These are phyloP conservation scores for Pyronema omphalodes DNA, from an alignment of 495 filamentous ascomycete genomes.

Conservation along the genomic window DNA sequence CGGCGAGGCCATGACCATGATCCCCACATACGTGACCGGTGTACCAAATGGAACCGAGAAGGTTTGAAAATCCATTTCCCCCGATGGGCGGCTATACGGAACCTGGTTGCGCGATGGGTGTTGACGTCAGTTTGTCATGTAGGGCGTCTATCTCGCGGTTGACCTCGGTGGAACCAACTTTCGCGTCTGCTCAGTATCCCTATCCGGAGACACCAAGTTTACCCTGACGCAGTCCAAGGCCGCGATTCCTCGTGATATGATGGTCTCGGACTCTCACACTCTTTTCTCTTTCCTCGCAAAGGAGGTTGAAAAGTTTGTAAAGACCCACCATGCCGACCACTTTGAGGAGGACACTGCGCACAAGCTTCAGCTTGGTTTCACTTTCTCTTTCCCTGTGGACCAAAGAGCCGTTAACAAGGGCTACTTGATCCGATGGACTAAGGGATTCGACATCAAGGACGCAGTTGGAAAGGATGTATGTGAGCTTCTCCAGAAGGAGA, in stretches of 20 bases:
- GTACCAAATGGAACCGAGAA: slow-evolving; percentile 97
- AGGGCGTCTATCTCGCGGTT: slow-evolving; percentile 91
- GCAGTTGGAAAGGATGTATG: slow-evolving; percentile 90
- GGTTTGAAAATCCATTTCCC: slow-evolving; percentile 26
- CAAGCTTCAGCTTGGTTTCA: slow-evolving; percentile 83
- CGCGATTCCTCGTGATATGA: slow-evolving; percentile 70
- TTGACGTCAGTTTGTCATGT: neutral
- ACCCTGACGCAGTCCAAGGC: slow-evolving; percentile 80
- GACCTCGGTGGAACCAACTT: slow-evolving; percentile 97
- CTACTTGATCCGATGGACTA: slow-evolving; percentile 87
- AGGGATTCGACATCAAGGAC: slow-evolving; percentile 90
- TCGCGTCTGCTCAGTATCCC: slow-evolving; percentile 81
- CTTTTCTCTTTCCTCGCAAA: slow-evolving; percentile 86
- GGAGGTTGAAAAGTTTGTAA: slow-evolving; percentile 74
- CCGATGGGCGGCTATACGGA: too few species aligned
- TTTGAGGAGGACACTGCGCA: slow-evolving; percentile 60
- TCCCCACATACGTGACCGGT: slow-evolving; percentile 86
- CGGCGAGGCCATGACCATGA: slow-evolving; percentile 72
- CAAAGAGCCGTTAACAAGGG: slow-evolving; percentile 89
- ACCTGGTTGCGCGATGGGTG: too few species aligned
- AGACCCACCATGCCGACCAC: slow-evolving; percentile 73
- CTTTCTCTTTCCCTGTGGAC: slow-evolving; percentile 92
- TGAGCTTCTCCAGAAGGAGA: slow-evolving; percentile 70
- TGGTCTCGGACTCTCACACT: slow-evolving; percentile 74
- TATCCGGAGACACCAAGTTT: slow-evolving; percentile 87